phyloP scores from a whole-genome alignment of 73 alveolate genomes.

The Paramecium primaurelia region DNA sequence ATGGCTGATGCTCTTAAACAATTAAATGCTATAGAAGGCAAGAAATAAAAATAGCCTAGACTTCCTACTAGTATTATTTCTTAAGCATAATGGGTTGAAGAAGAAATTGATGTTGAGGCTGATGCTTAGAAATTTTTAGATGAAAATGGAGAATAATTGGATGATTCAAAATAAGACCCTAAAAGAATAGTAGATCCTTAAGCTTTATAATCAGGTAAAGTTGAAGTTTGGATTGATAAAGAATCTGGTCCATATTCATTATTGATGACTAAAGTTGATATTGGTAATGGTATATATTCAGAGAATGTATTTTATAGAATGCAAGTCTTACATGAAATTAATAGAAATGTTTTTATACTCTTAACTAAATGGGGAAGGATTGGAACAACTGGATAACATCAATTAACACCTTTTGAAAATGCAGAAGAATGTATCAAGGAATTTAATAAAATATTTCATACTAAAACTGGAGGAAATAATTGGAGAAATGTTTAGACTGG shows the following conservation, averaged over 20 bases:
- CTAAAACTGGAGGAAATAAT: constrained; percentile 83
- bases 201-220: background rate
- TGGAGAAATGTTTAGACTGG: constrained; percentile 68
- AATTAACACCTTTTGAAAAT: constrained; percentile 90
- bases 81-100: constrained; percentile 57
- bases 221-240: background rate
- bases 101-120: constrained; percentile 60
- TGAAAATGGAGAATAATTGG: constrained; percentile 50
- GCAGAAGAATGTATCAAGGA: constrained; percentile 86
- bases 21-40: background rate
- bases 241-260: constrained; percentile 80
- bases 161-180: background rate
- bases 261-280: constrained; percentile 93
- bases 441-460: constrained; percentile 81
- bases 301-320: constrained; percentile 94
- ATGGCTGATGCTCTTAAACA: constrained; percentile 66
- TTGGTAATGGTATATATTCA: constrained; percentile 90
- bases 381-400: constrained; percentile 97
- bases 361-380: constrained; percentile 97
- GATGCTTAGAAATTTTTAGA: constrained; percentile 66
- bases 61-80: constrained; percentile 38
- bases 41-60: constrained; percentile 19
- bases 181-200: background rate
- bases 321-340: constrained; percentile 91
- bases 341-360: constrained; percentile 88